Evolutionary conservation across 495 filamentous ascomycete species (phyloP), one percentile per base, ranked within the genome.

Genomic region (Penicillium cataractarum): DNA sequence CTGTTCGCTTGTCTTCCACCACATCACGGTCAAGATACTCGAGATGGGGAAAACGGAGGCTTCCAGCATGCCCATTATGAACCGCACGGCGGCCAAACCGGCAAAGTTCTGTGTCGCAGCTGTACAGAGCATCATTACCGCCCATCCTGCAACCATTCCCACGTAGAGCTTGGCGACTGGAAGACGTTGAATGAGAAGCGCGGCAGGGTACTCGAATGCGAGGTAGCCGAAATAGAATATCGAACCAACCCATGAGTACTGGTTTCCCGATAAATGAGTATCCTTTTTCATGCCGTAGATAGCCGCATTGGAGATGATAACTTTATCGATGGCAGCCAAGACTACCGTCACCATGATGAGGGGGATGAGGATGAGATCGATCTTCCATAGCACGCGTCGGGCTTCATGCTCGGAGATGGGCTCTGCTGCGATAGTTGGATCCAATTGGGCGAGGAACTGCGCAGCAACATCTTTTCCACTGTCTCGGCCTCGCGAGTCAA

Each of bases 1-100:
- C 65, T 84, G 81, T 55, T 84, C 83, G 24, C 70, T 71, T 35
- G 78, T 81, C 13, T 79, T 85, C 71, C 81, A 84, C 75, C 76
- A 76, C 69, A 83, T 81, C 0, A 73, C 75, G 1, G 81, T 84
- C 58, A 83, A 74, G 39, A 84, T 71, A 19, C 77, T 81, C 58
- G 79, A 85, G 37, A 79, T 78, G 0, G 80, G 78, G 33, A 78
- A 82, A 3, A 82, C 76, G 2, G 78, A 78, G 7, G 79, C 68
- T 65, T 85, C 48, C 22, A 51, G 48, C 55, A 81, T 72, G 10
- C 82, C 82, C n/a, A 83, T 74, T 56, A 85, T 72, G 63, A 84
- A 83, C 6, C 82, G 75, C 17, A 66, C 60, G 0, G 60, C 52
- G 12, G 59, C 50, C 15, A 66, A 17, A n/a, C 55, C 59, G 0